Percentiles rank a stretch among this genome's conserved stretches.
Conservation (phyloP, 305 asterid species). For the Salvia sclarea region DNA sequence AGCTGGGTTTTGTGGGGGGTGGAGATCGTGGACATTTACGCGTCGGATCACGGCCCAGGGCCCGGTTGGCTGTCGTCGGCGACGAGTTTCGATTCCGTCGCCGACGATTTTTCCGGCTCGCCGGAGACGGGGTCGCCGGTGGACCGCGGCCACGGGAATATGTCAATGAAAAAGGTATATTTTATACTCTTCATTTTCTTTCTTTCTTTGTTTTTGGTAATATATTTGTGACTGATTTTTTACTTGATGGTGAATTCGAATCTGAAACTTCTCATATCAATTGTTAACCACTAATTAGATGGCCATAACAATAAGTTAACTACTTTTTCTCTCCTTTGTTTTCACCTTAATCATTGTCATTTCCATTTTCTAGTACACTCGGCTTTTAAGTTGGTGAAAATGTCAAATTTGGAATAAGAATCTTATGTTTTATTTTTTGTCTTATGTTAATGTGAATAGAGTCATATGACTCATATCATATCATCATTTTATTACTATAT, state of each 20-base stretch:
- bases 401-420: neutral
- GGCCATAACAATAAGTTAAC: no score
- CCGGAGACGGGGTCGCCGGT: conserved; percentile 43
- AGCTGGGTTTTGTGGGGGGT: conserved; percentile 68
- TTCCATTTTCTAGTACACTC: neutral
- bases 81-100: conserved; percentile 38
- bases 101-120: conserved; percentile 40
- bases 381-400: neutral
- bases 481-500: no score
- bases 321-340: no score
- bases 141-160: neutral
- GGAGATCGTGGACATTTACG: conserved; percentile 57
- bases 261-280: no score
- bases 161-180: conserved; percentile 35
- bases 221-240: conserved; percentile 11
- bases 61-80: conserved; percentile 27
- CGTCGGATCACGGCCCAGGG: conserved; percentile 27
- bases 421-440: no score
- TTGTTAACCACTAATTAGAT: no score
- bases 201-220: conserved; percentile 23
- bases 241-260: no score
- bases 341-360: neutral
- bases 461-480: no score
- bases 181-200: conserved; percentile 2
- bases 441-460: no score